phyloP scores from a whole-genome alignment of 164 flowering plant genomes.

The Kalanchoe fedtschenkoi region DNA sequence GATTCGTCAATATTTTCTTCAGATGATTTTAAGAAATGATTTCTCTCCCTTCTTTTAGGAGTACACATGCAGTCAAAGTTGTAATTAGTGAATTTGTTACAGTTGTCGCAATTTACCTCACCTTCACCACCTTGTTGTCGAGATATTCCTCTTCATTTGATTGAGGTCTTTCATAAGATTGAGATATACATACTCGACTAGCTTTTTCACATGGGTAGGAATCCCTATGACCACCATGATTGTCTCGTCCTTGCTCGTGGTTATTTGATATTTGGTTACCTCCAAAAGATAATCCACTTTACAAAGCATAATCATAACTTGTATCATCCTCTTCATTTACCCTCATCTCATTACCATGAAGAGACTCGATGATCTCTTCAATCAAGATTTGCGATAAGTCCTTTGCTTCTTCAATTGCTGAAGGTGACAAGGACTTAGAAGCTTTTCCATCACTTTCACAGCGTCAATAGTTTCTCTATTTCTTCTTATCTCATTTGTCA shows the following conservation, averaged over 20 bases:
- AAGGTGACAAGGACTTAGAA: slow-evolving; percentile 3
- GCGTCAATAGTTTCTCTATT: not conserved
- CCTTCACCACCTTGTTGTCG: not conserved
- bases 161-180: too few species aligned
- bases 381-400: not conserved
- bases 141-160: not conserved
- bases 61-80: not conserved
- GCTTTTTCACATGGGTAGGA: too few species aligned
- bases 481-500: too few species aligned
- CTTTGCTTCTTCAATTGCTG: slow-evolving; percentile 1
- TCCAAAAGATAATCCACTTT: too few species aligned
- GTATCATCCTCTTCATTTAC: not conserved
- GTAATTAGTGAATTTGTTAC: too few species aligned
- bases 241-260: too few species aligned
- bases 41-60: not conserved
- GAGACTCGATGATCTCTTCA: not conserved
- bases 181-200: too few species aligned
- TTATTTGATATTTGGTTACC: not conserved
- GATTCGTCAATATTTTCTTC: not conserved
- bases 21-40: too few species aligned
- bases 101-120: not conserved
- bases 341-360: not conserved
- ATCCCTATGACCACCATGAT: too few species aligned
- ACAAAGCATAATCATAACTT: not conserved
- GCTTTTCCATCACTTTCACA: slow-evolving; percentile 7